Percentiles rank a stretch among this genome's conserved stretches.
These are phyloP conservation scores for Collybiopsis confluens DNA, from an alignment of 768 basidiomycete genomes.

Conservation along the genomic window DNA sequence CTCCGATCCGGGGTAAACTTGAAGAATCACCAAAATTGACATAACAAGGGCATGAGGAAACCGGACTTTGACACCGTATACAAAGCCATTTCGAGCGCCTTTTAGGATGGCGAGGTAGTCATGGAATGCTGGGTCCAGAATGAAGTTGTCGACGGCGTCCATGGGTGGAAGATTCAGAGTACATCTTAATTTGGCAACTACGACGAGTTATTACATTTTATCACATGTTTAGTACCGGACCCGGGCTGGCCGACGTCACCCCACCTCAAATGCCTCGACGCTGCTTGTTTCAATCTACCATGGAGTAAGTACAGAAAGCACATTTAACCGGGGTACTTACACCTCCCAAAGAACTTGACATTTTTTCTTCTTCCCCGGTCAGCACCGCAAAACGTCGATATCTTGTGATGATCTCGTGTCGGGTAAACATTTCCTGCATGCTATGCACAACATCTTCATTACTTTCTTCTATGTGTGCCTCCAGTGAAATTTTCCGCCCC, in stretches of 20 bases:
- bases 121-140: conserved; percentile 74
- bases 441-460: conserved; percentile 41
- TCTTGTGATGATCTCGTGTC: conserved; percentile 56
- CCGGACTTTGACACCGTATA: conserved; percentile 86
- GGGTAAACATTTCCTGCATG: conserved; percentile 50
- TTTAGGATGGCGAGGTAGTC: conserved; percentile 92
- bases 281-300: no score
- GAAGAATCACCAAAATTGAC: conserved; percentile 57
- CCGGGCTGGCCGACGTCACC: not conserved
- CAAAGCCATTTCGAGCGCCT: conserved; percentile 86
- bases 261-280: no score
- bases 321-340: conserved; percentile 33
- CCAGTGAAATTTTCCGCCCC: conserved; percentile 14
- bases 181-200: not conserved
- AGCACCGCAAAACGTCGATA: conserved; percentile 69
- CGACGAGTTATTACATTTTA: conserved; percentile 2
- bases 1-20: no score
- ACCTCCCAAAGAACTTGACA: conserved; percentile 35
- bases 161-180: not conserved
- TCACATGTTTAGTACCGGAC: conserved; percentile 12
- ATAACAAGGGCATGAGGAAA: conserved; percentile 97
- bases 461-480: conserved; percentile 26
- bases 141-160: conserved; percentile 34
- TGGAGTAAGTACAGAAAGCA: not conserved
- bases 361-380: conserved; percentile 25